A percentile compares a stretch with the other conserved stretches of the same genome.
Evolutionary conservation across 1,284 basidiomycete genomes (phyloP).

Genomic region (Fomitopsis schrenkii): DNA sequence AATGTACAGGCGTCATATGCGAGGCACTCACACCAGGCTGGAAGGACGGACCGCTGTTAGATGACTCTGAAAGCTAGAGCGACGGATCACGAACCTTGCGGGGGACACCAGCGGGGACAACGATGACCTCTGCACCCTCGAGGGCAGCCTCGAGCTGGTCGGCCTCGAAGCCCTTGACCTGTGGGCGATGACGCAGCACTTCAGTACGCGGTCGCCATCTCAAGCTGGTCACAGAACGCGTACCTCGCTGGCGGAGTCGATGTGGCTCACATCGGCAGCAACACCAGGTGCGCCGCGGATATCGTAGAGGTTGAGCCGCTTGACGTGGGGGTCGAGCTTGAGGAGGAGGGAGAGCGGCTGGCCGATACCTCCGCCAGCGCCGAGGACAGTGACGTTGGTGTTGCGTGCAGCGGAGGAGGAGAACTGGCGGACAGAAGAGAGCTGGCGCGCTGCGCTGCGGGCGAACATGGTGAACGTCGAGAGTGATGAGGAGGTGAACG

Average conservation of each 20-base stretch:
- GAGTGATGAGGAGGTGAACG: conserved; percentile 6
- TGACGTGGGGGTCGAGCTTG: conserved; percentile 82
- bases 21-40: conserved; percentile 68
- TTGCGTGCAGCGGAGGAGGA: conserved; percentile 72
- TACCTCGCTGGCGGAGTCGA: conserved; percentile 87
- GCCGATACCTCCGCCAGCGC: conserved; percentile 91
- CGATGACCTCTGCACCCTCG: conserved; percentile 84
- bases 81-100: conserved; percentile 66
- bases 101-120: conserved; percentile 97
- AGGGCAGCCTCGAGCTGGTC: conserved; percentile 87
- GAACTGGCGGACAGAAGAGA: conserved; percentile 60
- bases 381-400: conserved; percentile 87
- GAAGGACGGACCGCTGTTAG: conserved; percentile 22
- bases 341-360: conserved; percentile 88
- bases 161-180: conserved; percentile 80
- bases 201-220: background rate
- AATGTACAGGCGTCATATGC: background rate
- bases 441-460: conserved; percentile 48
- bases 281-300: conserved; percentile 92
- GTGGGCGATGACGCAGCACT: conserved; percentile 3
- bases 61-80: conserved; percentile 1
- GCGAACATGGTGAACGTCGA: conserved; percentile 39
- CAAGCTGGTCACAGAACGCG: conserved; percentile 16
- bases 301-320: conserved; percentile 81
- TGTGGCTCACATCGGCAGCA: conserved; percentile 89